phyloP scores from a whole-genome alignment of 2,329 filamentous ascomycete genomes.

The Salinomyces thailandicus region DNA sequence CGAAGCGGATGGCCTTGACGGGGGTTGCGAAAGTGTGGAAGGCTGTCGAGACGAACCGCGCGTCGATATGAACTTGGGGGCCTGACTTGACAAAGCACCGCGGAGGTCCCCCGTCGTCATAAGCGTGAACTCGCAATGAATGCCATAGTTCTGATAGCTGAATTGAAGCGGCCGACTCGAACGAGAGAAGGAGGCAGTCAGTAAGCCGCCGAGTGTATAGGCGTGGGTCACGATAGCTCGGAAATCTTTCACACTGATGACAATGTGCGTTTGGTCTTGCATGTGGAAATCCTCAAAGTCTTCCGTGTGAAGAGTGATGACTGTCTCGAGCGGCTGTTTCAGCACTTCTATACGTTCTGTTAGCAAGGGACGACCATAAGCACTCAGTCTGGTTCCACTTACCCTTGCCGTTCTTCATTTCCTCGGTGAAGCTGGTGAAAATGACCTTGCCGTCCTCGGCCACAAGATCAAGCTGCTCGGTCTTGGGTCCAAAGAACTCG shows the following conservation, averaged over 20 bases:
- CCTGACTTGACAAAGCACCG: constrained; percentile 26
- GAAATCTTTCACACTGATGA: constrained; percentile 76
- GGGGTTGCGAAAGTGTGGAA: constrained; percentile 7
- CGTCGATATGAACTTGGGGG: constrained; percentile 31
- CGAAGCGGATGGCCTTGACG: constrained; percentile 11
- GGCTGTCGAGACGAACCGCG: constrained; percentile 17
- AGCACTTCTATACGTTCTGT: constrained; percentile 48
- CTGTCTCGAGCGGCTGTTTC: constrained; percentile 71
- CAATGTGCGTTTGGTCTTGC: constrained; percentile 65
- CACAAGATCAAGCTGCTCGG: constrained; percentile 70
- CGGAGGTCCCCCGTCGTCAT: constrained; percentile 65
- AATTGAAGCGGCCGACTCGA: constrained; percentile 64
- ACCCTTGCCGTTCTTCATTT: constrained; percentile 58
- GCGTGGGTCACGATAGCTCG: constrained; percentile 69
- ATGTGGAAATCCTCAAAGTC: constrained; percentile 68
- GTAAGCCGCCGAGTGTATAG: constrained; percentile 54
- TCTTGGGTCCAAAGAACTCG: constrained; percentile 70
- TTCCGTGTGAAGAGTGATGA: constrained; percentile 63
- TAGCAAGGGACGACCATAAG: neutral
- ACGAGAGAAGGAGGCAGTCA: constrained; percentile 59
- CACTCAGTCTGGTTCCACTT: constrained; percentile 4
- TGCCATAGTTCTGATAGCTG: constrained; percentile 56
- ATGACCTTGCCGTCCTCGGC: constrained; percentile 58
- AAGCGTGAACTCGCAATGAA: constrained; percentile 66
- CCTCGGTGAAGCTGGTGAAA: constrained; percentile 74